phyloP scores from a whole-genome alignment of 352 stramenopile genomes.

The Globisporangium alternatum region DNA sequence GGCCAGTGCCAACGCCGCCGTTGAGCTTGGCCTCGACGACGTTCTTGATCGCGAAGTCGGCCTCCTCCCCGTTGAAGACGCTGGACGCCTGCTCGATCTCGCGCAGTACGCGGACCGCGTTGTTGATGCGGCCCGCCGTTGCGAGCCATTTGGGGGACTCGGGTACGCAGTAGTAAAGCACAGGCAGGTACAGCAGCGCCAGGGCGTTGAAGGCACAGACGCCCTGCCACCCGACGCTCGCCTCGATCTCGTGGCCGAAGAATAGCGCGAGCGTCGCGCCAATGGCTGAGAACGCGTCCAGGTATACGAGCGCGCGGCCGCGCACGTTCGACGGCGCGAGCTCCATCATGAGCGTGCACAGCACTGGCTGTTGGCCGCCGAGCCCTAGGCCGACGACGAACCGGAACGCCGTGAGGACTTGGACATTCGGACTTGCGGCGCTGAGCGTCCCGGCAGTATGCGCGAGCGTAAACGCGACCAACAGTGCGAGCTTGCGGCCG shows the following conservation, averaged over 20 bases:
- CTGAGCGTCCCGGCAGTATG: background rate
- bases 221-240: slow-evolving; percentile 3
- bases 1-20: too few species aligned
- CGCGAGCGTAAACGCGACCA: slow-evolving; percentile 5
- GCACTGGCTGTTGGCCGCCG: slow-evolving; percentile 21
- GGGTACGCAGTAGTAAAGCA: slow-evolving; percentile 4
- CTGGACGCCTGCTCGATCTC: slow-evolving; percentile 6
- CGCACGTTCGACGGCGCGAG: slow-evolving; percentile 19
- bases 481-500: slow-evolving; percentile 16
- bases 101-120: slow-evolving; percentile 14
- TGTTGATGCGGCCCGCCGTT: slow-evolving; percentile 5
- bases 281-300: slow-evolving; percentile 21
- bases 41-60: slow-evolving; percentile 1
- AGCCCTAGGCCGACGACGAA: slow-evolving; percentile 1
- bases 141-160: slow-evolving; percentile 14
- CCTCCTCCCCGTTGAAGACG: slow-evolving; percentile 4
- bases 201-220: background rate
- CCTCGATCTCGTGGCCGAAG: background rate
- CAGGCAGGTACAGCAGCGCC: background rate
- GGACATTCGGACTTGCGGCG: background rate
- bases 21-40: background rate
- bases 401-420: background rate
- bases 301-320: slow-evolving; percentile 20
- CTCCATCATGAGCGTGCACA: slow-evolving; percentile 19
- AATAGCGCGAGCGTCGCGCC: slow-evolving; percentile 12